Conservation (phyloP, 2,329 filamentous ascomycete genomes). For the Penicillium polonicum region DNA sequence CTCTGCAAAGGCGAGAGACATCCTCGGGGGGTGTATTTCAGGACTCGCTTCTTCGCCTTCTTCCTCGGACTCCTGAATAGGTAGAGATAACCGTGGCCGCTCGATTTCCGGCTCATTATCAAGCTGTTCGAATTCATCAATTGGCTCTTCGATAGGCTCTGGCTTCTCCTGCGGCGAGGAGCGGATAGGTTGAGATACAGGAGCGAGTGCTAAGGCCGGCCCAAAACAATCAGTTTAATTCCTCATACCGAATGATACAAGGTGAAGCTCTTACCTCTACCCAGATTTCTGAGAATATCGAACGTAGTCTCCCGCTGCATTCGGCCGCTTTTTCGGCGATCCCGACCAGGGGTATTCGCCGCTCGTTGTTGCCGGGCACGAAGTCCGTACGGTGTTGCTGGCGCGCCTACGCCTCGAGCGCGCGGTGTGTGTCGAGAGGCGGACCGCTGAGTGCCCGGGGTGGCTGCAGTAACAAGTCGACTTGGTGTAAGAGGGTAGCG, state of each 20-base stretch:
- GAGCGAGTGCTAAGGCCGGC: constrained; percentile 47
- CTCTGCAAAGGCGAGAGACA: constrained; percentile 47
- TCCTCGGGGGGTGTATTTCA: constrained; percentile 38
- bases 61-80: constrained; percentile 47
- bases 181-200: constrained; percentile 46
- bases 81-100: constrained; percentile 45
- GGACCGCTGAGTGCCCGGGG: constrained; percentile 36
- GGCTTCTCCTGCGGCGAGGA: constrained; percentile 47
- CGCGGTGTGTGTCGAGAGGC: constrained; percentile 38
- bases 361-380: constrained; percentile 55
- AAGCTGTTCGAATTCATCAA: constrained; percentile 46
- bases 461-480: constrained; percentile 28
- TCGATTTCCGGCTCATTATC: constrained; percentile 49
- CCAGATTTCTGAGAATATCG: constrained; percentile 54
- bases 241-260: not conserved
- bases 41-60: constrained; percentile 46
- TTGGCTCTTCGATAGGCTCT: constrained; percentile 16
- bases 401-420: constrained; percentile 36
- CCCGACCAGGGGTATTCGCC: constrained; percentile 51
- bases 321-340: constrained; percentile 51
- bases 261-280: constrained; percentile 43
- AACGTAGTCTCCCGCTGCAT: constrained; percentile 56
- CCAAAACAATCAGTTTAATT: not conserved
- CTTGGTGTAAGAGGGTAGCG: constrained; percentile 40
- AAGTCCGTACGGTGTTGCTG: constrained; percentile 57